A percentile compares a stretch with the other conserved stretches of the same genome.
Conservation (phyloP, 306 rosid species). For the Pueraria montana region DNA sequence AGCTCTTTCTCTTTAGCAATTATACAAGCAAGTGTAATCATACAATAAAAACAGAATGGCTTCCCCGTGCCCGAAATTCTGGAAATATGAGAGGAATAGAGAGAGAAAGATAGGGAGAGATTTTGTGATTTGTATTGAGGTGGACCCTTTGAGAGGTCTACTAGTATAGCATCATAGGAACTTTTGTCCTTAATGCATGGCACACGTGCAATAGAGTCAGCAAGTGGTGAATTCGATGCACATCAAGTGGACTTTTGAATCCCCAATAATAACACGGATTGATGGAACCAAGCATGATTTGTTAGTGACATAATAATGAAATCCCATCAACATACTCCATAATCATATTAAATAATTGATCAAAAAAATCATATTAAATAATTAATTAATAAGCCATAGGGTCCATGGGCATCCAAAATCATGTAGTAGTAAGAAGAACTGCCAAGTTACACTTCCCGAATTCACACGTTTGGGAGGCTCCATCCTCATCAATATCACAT, state of each 20-base stretch:
- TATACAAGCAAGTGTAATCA: background rate
- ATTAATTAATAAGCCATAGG: conserved; percentile 21
- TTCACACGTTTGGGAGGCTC: conserved; percentile 50
- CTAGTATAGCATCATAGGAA: conserved; percentile 42
- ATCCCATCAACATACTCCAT: conserved; percentile 48
- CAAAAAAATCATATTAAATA: too few species aligned
- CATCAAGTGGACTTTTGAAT: conserved; percentile 54
- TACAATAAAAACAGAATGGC: conserved; percentile 1
- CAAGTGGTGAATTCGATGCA: conserved; percentile 48
- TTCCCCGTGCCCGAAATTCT: conserved; percentile 15
- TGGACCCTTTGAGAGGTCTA: conserved; percentile 55
- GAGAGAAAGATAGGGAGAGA: conserved; percentile 1
- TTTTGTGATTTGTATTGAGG: conserved; percentile 19
- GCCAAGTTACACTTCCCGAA: conserved; percentile 47
- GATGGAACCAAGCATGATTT: conserved; percentile 59
- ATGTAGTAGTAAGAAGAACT: conserved; percentile 26
- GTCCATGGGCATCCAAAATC: conserved; percentile 43
- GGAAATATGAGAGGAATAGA: background rate
- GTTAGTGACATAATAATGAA: conserved; percentile 43
- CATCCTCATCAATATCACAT: conserved; percentile 11
- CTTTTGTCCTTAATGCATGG: conserved; percentile 60
- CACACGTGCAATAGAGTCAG: conserved; percentile 71
- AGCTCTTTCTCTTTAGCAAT: background rate
- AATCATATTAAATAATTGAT: too few species aligned
- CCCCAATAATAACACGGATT: conserved; percentile 40